Evolutionary conservation across 108 stramenopile species (phyloP), one percentile per base, ranked within the genome.

Genomic region (Nitzschia sp.): DNA sequence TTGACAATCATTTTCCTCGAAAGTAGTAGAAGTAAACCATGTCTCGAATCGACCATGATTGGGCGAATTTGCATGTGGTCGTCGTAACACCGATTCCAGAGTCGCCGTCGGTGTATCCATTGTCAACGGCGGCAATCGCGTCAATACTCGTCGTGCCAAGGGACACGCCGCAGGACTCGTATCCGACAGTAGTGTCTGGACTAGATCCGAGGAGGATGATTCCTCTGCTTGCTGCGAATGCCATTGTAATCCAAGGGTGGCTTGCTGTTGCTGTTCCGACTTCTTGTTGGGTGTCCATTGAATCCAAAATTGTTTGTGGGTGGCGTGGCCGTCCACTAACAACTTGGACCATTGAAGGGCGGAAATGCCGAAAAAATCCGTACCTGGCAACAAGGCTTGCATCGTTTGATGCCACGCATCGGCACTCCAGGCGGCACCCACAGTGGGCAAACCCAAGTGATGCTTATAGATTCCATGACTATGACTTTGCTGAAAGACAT

Each of bases 41-140:
- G 66, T 68, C 35, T 75, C 74, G 33, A 75, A 66, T 1, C 74
- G 59, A 46, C 74, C 74, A 28, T 68, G 64, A 36, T 75, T 59
- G 36, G 66, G 66, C 1, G 25, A 42, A 3, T 48, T 46, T 24
- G 47, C 42, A n/a, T n/a, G n/a, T n/a, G 60, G 61, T 38, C 67
- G 49, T 24, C 74, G 74, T 9, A 75, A 35, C 5, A 75, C 74
- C 33, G 59, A 59, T 11, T 75, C 67, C 11, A 75, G 15, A 38
- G 21, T 42, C 1, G 48, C 60, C 26, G 35, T 29, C 15, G 49
- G n/a, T 18, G 48, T 25, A 51, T 26, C 33, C 0, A 15, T 25
- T 47, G 25, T 48, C n/a, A 36, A 38, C 2, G 36, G 13, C 17
- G 28, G 19, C 26, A 36, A 67, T 67, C 29, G 51, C 11, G 34